Conservation (phyloP, 805 yeast species). For the Zygoascus bituminiphila region DNA sequence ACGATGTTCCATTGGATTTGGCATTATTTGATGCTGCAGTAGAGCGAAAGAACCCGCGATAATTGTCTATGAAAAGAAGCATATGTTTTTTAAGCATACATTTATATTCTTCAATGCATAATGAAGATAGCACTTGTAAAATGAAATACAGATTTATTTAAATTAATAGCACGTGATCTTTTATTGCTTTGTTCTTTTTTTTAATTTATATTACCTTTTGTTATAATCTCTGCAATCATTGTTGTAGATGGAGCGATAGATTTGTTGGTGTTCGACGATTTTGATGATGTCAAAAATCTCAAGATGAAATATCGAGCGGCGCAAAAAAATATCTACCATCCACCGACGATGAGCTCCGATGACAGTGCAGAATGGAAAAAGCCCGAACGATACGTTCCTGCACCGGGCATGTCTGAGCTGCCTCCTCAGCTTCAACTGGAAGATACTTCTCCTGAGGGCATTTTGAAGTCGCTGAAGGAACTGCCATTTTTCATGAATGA, state of each 20-base stretch:
- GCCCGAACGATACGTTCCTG: constrained; percentile 37
- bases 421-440: constrained; percentile 66
- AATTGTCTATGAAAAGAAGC: not conserved
- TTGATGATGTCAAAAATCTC: not conserved
- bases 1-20: constrained; percentile 48
- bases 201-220: not conserved
- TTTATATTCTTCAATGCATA: no score
- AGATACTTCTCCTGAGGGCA: constrained; percentile 52
- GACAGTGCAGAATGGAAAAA: constrained; percentile 18
- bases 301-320: not conserved
- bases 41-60: constrained; percentile 38
- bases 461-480: constrained; percentile 67
- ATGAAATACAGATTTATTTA: no score
- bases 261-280: not conserved
- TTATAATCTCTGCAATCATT: not conserved
- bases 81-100: no score
- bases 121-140: no score
- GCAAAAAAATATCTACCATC: not conserved
- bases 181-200: not conserved
- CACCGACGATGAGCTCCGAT: not conserved
- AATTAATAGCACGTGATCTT: no score
- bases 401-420: constrained; percentile 56
- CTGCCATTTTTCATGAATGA: constrained; percentile 93
- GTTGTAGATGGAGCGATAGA: not conserved
- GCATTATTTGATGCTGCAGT: constrained; percentile 46